Evolutionary conservation across 2,329 filamentous ascomycete genomes (phyloP).

Genomic region (Stachybotrys elegans): DNA sequence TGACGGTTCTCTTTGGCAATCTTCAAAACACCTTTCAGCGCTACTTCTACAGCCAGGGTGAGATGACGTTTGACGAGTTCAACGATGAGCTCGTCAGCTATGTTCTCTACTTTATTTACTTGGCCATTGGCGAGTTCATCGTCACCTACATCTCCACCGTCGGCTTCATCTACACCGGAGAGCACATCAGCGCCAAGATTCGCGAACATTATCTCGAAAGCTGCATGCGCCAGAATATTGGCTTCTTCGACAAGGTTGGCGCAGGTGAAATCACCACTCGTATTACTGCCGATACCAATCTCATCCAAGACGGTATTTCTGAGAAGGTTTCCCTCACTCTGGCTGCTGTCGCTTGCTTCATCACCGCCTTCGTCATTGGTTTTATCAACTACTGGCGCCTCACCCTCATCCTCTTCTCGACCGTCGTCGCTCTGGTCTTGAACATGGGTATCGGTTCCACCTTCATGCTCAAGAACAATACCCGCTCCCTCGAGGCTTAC

Average conservation of each 20-base stretch:
- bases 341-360: constrained; percentile 72
- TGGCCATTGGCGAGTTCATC: constrained; percentile 75
- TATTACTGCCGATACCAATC: constrained; percentile 89
- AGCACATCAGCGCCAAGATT: constrained; percentile 74
- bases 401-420: constrained; percentile 79
- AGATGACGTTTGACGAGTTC: constrained; percentile 50
- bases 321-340: constrained; percentile 81
- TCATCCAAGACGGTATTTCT: constrained; percentile 89
- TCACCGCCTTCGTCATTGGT: constrained; percentile 84
- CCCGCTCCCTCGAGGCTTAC: constrained; percentile 71
- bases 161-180: constrained; percentile 83
- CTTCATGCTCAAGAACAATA: constrained; percentile 78
- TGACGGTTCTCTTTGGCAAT: constrained; percentile 77
- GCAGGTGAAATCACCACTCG: constrained; percentile 91
- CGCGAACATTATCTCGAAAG: constrained; percentile 78
- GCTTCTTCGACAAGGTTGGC: constrained; percentile 87
- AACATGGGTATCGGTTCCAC: constrained; percentile 69
- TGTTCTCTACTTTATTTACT: constrained; percentile 80
- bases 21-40: constrained; percentile 67
- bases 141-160: constrained; percentile 76
- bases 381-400: constrained; percentile 92
- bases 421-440: constrained; percentile 72
- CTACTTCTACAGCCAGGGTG: constrained; percentile 46
- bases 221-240: constrained; percentile 84
- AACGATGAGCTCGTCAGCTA: constrained; percentile 52